Conservation (phyloP, 2,329 filamentous ascomycete genomes). For the Penicillium rolfsii region DNA sequence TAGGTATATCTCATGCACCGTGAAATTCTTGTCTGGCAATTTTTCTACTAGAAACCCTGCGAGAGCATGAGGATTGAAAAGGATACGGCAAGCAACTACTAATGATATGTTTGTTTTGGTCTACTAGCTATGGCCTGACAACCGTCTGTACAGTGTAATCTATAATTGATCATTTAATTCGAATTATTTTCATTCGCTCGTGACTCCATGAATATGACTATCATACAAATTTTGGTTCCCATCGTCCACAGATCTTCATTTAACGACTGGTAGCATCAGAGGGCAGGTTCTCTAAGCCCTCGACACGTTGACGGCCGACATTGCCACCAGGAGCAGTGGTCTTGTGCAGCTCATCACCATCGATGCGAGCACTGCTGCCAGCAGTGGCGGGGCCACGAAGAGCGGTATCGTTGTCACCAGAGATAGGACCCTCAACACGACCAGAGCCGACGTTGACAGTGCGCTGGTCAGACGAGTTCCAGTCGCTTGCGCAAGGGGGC, state of each 20-base stretch:
- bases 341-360: constrained; percentile 59
- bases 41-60: not conserved
- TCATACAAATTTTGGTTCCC: constrained; percentile 23
- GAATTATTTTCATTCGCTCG: constrained; percentile 20
- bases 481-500: constrained; percentile 75
- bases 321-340: constrained; percentile 47
- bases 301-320: constrained; percentile 66
- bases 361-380: constrained; percentile 54
- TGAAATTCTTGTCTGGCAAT: no score
- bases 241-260: constrained; percentile 37
- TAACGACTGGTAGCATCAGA: constrained; percentile 62
- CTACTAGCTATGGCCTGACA: not conserved
- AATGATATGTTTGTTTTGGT: not conserved
- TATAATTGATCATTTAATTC: not conserved
- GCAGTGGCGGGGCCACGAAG: constrained; percentile 64
- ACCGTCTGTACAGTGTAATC: no score
- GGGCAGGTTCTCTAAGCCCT: constrained; percentile 59
- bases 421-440: constrained; percentile 57
- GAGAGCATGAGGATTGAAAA: no score
- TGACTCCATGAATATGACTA: constrained; percentile 25
- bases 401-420: constrained; percentile 53
- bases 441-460: constrained; percentile 73
- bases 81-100: no score
- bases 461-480: constrained; percentile 70
- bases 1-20: no score